Conservation (phyloP, 2,329 filamentous ascomycete species). For the Cercospora sojina region DNA sequence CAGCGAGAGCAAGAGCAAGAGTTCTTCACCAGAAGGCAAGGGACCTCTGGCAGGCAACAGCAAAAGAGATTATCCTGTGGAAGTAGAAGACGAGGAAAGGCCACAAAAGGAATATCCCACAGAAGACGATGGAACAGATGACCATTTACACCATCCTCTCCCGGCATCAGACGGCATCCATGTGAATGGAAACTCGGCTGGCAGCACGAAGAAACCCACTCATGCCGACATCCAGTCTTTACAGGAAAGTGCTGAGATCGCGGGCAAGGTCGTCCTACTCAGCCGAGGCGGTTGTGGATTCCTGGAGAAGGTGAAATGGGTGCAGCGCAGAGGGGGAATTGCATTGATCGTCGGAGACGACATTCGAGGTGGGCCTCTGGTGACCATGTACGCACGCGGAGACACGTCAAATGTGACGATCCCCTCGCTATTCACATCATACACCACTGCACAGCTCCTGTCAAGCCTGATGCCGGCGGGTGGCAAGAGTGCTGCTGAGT, state of each 20-base stretch:
- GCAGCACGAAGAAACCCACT: constrained; percentile 39
- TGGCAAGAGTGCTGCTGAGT: constrained; percentile 42
- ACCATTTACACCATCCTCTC: constrained; percentile 69
- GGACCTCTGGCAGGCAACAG: constrained; percentile 22
- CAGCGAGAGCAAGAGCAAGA: constrained; percentile 25
- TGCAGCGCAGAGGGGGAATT: constrained; percentile 81
- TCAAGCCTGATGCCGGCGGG: constrained; percentile 79
- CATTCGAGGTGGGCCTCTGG: constrained; percentile 79
- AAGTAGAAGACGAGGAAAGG: constrained; percentile 51
- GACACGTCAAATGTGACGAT: constrained; percentile 95
- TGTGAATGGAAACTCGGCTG: constrained; percentile 37
- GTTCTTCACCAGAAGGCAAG: constrained; percentile 14
- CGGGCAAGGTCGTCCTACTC: constrained; percentile 86
- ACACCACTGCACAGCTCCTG: constrained; percentile 89
- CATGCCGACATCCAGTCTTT: constrained; percentile 90
- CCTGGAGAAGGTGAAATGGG: constrained; percentile 96
- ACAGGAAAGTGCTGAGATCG: constrained; percentile 88
- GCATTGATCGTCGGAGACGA: constrained; percentile 94
- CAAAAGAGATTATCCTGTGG: constrained; percentile 25
- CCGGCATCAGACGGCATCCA: constrained; percentile 45
- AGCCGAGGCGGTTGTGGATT: constrained; percentile 95
- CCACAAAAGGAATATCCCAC: constrained; percentile 25
- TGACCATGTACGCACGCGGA: constrained; percentile 97
- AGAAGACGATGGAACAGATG: constrained; percentile 75
- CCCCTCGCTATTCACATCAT: constrained; percentile 88